Base-by-base conservation (phyloP, 192 early-diverging fungal genomes). In the Irineochytrium annulatum region DNA sequence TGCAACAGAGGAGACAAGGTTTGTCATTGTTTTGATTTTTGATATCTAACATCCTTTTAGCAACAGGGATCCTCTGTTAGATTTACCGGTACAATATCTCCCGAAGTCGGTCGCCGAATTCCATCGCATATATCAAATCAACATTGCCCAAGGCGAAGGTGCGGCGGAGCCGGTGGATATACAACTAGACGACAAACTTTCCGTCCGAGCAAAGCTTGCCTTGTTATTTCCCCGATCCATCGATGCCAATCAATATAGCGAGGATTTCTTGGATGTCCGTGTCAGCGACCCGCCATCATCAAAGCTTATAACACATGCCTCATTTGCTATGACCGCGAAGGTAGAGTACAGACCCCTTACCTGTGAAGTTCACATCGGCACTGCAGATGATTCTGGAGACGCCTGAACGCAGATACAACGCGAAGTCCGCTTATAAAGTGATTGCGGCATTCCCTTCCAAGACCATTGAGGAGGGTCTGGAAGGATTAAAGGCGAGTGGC, bases 321-420 rank as follows among this genome's bases (percentile, higher is more conserved):
- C n/a, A 8, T 41, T 41, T 41, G 37, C n/a, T 13, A n/a, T n/a
- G 11, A n/a, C 37, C n/a, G 8, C 37, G 37, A 41, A 41, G 37
- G 37, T 41, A 13, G 8, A 13, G 37, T 41, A n/a, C 37, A 41
- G 11, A 41, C 11, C n/a, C n/a, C n/a, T n/a, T n/a, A 41, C 11
- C 11, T n/a, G n/a, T 41, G 37, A 8, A 41, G 11, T 8, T 29
- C 22, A 16, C 28, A n/a, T 26, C 1, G 11, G 11, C 1, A 31
- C n/a, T 26, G 0, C 49, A 75, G 62, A 67, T 70, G 55, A 61
- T 67, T 26, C 53, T 77, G 65, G 24, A 67, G 22, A 77, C 75
- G 1, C 75, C 75, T 2, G 68, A 70, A 24, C 39, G 22, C 20
- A n/a, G 27, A 29, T 77, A 73, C 35, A 48, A 68, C 37, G 27